A percentile compares a stretch with the other conserved stretches of the same genome.
phyloP scores from a whole-genome alignment of 352 stramenopile genomes.

The Globisporangium paddicum region DNA sequence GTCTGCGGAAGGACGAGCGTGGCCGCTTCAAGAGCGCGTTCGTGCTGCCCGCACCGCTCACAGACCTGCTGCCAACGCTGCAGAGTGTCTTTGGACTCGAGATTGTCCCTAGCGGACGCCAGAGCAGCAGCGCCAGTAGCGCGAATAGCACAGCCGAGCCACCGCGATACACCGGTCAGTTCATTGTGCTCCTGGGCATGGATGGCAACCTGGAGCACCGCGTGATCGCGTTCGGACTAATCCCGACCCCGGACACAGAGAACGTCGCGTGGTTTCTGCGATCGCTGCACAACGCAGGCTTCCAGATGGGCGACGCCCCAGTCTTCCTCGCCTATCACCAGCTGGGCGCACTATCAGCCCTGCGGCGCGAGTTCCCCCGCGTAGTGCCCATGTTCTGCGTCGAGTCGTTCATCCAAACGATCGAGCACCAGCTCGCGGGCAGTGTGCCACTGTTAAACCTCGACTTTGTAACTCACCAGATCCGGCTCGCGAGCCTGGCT shows the following conservation, averaged over 20 bases:
- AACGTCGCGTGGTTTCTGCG: conserved; percentile 75
- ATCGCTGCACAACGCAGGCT: conserved; percentile 43
- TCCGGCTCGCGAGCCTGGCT: conserved; percentile 51
- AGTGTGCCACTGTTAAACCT: conserved; percentile 51
- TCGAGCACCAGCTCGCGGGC: conserved; percentile 57
- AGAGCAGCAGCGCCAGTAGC: conserved; percentile 25
- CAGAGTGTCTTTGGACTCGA: conserved; percentile 72
- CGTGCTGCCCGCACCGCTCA: conserved; percentile 58
- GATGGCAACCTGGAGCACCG: conserved; percentile 69
- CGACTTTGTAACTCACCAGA: conserved; percentile 49
- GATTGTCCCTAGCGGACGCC: conserved; percentile 53
- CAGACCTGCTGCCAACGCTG: conserved; percentile 37
- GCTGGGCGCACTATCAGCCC: conserved; percentile 47
- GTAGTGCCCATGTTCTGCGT: conserved; percentile 75
- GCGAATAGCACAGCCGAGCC: not conserved
- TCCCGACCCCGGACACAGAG: conserved; percentile 59
- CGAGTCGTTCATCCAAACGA: conserved; percentile 57
- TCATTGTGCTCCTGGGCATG: conserved; percentile 56
- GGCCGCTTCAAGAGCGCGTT: conserved; percentile 71
- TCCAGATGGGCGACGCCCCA: conserved; percentile 41
- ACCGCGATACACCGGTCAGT: conserved; percentile 45
- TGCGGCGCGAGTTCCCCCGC: conserved; percentile 42
- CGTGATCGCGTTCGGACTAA: conserved; percentile 59
- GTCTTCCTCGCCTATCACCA: conserved; percentile 62
- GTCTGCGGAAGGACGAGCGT: conserved; percentile 56